phyloP scores from a whole-genome alignment of 2,329 filamentous ascomycete genomes.

The Botryotinia narcissicola region DNA sequence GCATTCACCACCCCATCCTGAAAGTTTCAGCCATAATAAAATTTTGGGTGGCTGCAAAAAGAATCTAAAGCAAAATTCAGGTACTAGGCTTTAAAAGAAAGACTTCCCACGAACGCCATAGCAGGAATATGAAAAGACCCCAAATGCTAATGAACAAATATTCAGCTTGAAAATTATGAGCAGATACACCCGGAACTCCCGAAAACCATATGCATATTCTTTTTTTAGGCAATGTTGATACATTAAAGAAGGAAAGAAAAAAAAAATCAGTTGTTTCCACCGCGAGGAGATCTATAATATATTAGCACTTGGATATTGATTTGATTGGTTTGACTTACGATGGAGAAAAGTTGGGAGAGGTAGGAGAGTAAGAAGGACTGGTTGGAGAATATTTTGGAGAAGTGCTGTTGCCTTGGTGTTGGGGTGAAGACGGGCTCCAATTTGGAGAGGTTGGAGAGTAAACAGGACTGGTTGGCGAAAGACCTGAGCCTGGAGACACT shows the following conservation, averaged over 20 bases:
- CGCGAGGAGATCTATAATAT: conserved; percentile 30
- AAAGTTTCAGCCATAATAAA: conserved; percentile 23
- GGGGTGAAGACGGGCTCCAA: conserved; percentile 37
- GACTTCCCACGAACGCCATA: conserved; percentile 19
- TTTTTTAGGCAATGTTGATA: conserved; percentile 34
- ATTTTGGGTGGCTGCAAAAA: conserved; percentile 23
- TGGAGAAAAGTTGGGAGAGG: conserved; percentile 36
- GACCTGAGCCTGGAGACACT: conserved; percentile 33
- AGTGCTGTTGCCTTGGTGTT: conserved; percentile 30
- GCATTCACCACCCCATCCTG: conserved; percentile 13
- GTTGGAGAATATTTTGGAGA: conserved; percentile 43
- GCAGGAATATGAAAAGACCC: conserved; percentile 15
- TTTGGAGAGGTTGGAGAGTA: conserved; percentile 38
- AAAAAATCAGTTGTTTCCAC: conserved; percentile 24
- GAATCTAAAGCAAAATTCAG: conserved; percentile 13
- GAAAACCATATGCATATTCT: conserved; percentile 23
- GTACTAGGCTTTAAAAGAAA: conserved; percentile 10
- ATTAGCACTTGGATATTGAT: conserved; percentile 18
- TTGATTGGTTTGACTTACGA: conserved; percentile 25
- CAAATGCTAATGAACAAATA: conserved; percentile 24
- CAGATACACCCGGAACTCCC: conserved; percentile 21
- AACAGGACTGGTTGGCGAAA: conserved; percentile 37
- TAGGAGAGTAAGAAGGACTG: conserved; percentile 33
- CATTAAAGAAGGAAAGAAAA: conserved; percentile 26
- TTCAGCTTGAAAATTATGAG: conserved; percentile 13